These are phyloP conservation scores for Trichosanthes truncata DNA, from an alignment of 306 rosid genomes.

Conservation along the genomic window DNA sequence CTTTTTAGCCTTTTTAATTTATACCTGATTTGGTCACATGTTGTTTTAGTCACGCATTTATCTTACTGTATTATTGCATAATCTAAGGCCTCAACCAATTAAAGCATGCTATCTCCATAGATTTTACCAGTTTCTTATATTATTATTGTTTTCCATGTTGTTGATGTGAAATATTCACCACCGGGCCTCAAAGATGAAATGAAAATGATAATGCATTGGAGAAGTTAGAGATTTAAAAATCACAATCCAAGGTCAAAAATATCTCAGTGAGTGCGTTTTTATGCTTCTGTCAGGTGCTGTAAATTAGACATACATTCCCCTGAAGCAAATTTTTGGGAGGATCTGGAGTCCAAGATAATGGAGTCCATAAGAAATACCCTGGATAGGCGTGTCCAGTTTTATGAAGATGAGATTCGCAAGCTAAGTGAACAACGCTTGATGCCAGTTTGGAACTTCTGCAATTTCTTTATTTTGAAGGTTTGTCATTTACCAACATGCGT, in stretches of 20 bases:
- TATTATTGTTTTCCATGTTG: not conserved
- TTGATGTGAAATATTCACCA: not conserved
- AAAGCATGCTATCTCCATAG: not conserved
- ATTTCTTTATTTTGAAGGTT: conserved; percentile 93
- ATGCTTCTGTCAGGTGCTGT: conserved; percentile 69
- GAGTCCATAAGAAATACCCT: conserved; percentile 88
- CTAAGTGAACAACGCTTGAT: conserved; percentile 93
- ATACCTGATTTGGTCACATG: not conserved
- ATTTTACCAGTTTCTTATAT: not conserved
- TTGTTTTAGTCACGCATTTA: not conserved
- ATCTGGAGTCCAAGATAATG: conserved; percentile 77
- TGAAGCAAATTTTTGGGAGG: conserved; percentile 95
- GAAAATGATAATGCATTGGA: not conserved
- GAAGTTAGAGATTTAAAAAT: not conserved
- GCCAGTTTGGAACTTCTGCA: conserved; percentile 99
- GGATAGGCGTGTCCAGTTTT: conserved; percentile 94
- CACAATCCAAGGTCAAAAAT: not conserved
- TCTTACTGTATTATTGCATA: not conserved
- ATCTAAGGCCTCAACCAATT: not conserved
- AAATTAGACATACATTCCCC: conserved; percentile 72
- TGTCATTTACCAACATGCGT: conserved; percentile 25
- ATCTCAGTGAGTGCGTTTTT: not conserved
- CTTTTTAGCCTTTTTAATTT: not conserved
- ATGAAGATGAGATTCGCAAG: conserved; percentile 97
- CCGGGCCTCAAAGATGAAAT: not conserved